Evolutionary conservation across 306 rosid genomes (phyloP).

Genomic region (Gillenia trifoliata): DNA sequence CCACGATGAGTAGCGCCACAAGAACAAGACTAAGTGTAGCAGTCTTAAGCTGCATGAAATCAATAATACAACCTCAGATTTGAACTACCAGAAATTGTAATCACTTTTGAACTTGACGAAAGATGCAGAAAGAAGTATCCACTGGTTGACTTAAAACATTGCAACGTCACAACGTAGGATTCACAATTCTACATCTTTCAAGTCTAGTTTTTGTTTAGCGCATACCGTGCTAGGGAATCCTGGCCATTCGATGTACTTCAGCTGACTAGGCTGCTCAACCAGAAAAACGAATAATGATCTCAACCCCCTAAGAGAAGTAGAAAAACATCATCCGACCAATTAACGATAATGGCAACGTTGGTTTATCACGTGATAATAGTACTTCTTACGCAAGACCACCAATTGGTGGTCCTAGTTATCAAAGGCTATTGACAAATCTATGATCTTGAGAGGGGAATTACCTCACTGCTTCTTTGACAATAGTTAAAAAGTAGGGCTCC

Average conservation of each 20-base stretch:
- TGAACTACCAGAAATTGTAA: not conserved
- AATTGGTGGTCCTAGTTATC: not conserved
- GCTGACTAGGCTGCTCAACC: slow-evolving; percentile 86
- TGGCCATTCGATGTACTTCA: slow-evolving; percentile 89
- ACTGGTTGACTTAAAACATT: not conserved
- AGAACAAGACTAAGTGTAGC: slow-evolving; percentile 74
- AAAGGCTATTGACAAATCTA: not conserved
- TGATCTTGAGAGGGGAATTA: slow-evolving; percentile 22
- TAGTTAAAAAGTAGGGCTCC: slow-evolving; percentile 54
- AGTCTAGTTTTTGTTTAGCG: not conserved
- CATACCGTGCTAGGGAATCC: slow-evolving; percentile 71
- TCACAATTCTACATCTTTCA: not conserved
- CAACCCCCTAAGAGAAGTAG: slow-evolving; percentile 39
- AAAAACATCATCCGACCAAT: not conserved
- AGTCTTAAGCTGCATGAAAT: slow-evolving; percentile 71
- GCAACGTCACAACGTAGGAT: not conserved
- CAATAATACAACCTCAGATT: not conserved
- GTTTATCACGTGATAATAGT: not conserved
- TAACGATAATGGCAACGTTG: not conserved
- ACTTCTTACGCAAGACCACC: not conserved
- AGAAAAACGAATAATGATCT: slow-evolving; percentile 54
- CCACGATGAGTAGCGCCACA: slow-evolving; percentile 68
- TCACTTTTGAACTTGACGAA: not conserved
- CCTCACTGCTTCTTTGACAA: slow-evolving; percentile 54
- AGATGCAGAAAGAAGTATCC: not conserved